Evolutionary conservation across 176 grass and related monocot genomes (phyloP).

Genomic region (Oryza meridionalis): DNA sequence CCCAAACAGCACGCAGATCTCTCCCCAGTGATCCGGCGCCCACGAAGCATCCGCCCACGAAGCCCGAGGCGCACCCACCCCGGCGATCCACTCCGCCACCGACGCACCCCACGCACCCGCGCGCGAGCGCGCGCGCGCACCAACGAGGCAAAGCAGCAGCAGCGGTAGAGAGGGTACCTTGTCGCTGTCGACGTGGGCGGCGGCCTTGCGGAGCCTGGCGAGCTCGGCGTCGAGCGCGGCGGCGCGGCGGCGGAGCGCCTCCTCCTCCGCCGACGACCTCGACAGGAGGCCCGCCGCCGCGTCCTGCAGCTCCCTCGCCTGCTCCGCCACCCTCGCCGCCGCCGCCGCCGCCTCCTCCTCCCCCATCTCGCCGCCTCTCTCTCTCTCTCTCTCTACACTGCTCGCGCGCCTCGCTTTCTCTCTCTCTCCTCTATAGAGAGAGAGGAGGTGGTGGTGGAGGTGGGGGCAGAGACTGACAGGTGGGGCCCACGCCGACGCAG

Average conservation of each 20-base stretch:
- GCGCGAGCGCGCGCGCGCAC: neutral
- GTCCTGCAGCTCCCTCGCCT: constrained; percentile 89
- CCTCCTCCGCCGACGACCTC: constrained; percentile 71
- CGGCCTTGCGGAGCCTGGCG: constrained; percentile 51
- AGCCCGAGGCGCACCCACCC: constrained; percentile 21
- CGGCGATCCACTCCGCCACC: constrained; percentile 16
- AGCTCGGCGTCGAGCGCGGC: constrained; percentile 70
- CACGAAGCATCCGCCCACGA: neutral
- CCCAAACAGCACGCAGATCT: constrained; percentile 46
- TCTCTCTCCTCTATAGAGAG: neutral
- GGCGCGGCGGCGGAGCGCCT: constrained; percentile 72
- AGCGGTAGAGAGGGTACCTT: constrained; percentile 44
- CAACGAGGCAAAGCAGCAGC: neutral
- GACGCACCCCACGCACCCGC: neutral
- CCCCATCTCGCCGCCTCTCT: constrained; percentile 21
- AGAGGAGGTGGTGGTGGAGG: no score
- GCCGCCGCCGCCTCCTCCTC: constrained; percentile 15
- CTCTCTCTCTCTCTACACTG: neutral
- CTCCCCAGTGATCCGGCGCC: constrained; percentile 34
- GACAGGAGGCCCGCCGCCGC: constrained; percentile 67
- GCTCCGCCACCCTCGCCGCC: constrained; percentile 68
- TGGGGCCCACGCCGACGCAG: neutral
- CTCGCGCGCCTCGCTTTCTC: constrained; percentile 27
- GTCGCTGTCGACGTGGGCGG: constrained; percentile 50
- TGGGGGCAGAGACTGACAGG: constrained; percentile 23